Base-by-base conservation (phyloP, 2,329 filamentous ascomycete species). In the Aspergillus eucalypticola region DNA sequence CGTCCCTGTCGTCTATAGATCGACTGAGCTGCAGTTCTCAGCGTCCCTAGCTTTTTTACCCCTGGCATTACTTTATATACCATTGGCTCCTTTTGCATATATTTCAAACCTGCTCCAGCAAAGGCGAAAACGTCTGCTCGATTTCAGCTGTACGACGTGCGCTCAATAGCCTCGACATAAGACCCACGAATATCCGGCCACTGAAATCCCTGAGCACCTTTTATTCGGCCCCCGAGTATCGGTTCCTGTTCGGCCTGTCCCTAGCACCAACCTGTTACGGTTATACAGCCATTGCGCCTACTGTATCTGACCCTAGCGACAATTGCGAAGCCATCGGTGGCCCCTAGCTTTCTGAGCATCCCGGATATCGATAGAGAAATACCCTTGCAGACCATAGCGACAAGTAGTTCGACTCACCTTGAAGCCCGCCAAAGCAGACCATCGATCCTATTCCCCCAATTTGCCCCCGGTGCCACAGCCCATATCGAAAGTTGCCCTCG, bases 1-100 rank as follows among this genome's bases (percentile, higher is more conserved):
- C 46, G n/a, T 21, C 50, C 41, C 39, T 62, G 56, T 62, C 58
- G 56, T 38, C 48, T 41, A 29, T 54, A 61, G 53, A 49, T 54
- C 53, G 41, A 56, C 41, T 48, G 61, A 53, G 38, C 38, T 35
- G 15, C 25, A 25, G 21, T 49, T 58, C 35, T 61, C 48, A 55
- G 38, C 35, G 54, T 49, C 15, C 44, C 42, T 44, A 11, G 7
- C 35, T 19, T 50, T 29, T 59, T 59, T 44, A 8, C 7, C 35
- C 19, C 44, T 35, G 57, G 42, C 53, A 38, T 48, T 54, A 48
- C 63, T 35, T 60, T 60, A 61, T 50, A 62, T 57, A 62, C 54
- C 54, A 63, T 60, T 57, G 56, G 54, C 57, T 60, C 60, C 52
- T 59, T 21, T 55, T 41, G 53, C 21, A 50, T 62, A 52, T 59